phyloP scores from a whole-genome alignment of 805 yeast genomes.

The Torulaspora franciscae region DNA sequence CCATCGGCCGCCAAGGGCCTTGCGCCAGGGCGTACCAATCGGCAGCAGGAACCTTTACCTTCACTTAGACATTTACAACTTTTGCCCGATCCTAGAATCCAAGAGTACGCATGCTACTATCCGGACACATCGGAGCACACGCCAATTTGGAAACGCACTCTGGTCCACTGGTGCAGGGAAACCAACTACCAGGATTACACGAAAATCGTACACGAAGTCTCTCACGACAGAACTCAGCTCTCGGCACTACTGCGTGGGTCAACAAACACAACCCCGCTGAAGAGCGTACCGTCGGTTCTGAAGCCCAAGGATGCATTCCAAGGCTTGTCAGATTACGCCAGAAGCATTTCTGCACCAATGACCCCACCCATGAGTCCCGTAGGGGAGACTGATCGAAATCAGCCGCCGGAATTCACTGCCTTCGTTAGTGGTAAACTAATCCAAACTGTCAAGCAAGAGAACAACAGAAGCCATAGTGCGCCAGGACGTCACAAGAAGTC shows the following conservation, averaged over 20 bases:
- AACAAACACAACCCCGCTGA: background rate
- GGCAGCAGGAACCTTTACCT: slow-evolving; percentile 23
- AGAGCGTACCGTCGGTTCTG: slow-evolving; percentile 26
- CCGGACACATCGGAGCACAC: slow-evolving; percentile 36
- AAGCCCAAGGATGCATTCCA: slow-evolving; percentile 31
- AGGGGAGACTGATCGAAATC: slow-evolving; percentile 1
- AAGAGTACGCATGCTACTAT: slow-evolving; percentile 31
- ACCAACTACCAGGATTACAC: slow-evolving; percentile 32
- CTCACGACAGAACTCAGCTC: slow-evolving; percentile 16
- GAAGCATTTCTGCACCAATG: slow-evolving; percentile 22
- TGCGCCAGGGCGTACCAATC: background rate
- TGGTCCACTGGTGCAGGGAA: slow-evolving; percentile 34
- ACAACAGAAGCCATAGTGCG: background rate
- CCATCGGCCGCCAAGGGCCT: slow-evolving; percentile 1
- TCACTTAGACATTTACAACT: slow-evolving; percentile 32
- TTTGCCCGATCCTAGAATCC: slow-evolving; percentile 29
- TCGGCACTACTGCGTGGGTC: slow-evolving; percentile 7
- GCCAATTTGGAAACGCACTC: slow-evolving; percentile 31
- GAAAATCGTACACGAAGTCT: slow-evolving; percentile 22
- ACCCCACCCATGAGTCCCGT: slow-evolving; percentile 35
- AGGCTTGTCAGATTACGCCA: slow-evolving; percentile 14
- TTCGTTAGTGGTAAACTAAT: slow-evolving; percentile 30
- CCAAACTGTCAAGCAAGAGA: slow-evolving; percentile 28
- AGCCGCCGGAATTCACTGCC: slow-evolving; percentile 22
- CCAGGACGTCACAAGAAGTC: slow-evolving; percentile 31